These are phyloP conservation scores for Petunia hybrid DNA, from an alignment of 305 asterid genomes.

Conservation along the genomic window DNA sequence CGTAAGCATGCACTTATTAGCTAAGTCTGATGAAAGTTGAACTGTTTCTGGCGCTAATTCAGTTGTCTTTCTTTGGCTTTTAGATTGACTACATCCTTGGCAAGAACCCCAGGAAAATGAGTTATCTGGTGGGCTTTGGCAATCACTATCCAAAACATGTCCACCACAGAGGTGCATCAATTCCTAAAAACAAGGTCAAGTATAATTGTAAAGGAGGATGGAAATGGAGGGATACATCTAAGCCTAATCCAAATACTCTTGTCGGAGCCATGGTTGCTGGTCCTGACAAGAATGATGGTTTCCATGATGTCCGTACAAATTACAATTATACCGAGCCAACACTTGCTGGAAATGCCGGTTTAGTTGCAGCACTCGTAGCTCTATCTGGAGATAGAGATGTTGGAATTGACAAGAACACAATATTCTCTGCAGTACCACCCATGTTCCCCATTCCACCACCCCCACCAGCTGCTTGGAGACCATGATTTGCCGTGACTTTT, in stretches of 20 bases:
- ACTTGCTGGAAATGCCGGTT: constrained; percentile 92
- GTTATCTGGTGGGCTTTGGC: constrained; percentile 89
- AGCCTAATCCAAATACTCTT: constrained; percentile 71
- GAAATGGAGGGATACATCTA: constrained; percentile 83
- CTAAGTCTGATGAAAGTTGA: background rate
- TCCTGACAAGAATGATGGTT: constrained; percentile 84
- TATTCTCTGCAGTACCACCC: constrained; percentile 95
- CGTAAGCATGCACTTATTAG: background rate
- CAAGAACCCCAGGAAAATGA: constrained; percentile 88
- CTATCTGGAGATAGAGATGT: constrained; percentile 55
- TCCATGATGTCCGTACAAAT: constrained; percentile 76
- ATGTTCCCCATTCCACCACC: constrained; percentile 95
- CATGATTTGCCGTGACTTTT: constrained; percentile 33
- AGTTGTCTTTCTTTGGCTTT: background rate
- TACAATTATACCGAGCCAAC: constrained; percentile 94
- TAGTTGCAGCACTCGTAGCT: constrained; percentile 90
- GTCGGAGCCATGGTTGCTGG: constrained; percentile 99
- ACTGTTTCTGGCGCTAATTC: background rate
- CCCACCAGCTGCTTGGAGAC: constrained; percentile 98
- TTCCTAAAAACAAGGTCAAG: constrained; percentile 77
- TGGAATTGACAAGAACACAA: constrained; percentile 80
- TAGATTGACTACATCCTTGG: constrained; percentile 91
- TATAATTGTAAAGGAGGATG: constrained; percentile 91
- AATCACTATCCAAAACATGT: constrained; percentile 80
- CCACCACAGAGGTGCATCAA: constrained; percentile 95